phyloP scores from a whole-genome alignment of 2,329 filamentous ascomycete species.

The Sporothrix phasma region DNA sequence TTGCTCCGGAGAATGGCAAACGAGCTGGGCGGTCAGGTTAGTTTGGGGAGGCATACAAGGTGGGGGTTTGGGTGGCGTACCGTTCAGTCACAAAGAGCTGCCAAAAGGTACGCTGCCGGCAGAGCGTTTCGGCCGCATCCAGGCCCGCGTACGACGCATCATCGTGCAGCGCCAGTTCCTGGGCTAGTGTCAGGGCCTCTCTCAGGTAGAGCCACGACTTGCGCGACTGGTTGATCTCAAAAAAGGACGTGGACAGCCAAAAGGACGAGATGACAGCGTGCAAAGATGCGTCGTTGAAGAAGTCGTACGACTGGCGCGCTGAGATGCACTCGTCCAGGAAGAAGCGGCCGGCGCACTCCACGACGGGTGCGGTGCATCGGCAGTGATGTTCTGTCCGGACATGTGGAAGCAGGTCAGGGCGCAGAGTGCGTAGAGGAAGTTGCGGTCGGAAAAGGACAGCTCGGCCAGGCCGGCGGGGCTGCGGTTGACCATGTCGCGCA shows the following conservation, averaged over 20 bases:
- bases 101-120: conserved; percentile 50
- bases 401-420: conserved; percentile 43
- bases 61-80: conserved; percentile 24
- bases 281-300: conserved; percentile 44
- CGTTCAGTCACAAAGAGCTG: conserved; percentile 52
- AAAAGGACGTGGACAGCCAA: conserved; percentile 50
- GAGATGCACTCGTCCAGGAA: conserved; percentile 49
- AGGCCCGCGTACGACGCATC: conserved; percentile 43
- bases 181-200: conserved; percentile 50
- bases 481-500: conserved; percentile 39
- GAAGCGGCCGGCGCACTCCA: conserved; percentile 43
- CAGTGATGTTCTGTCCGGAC: conserved; percentile 34
- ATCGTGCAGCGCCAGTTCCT: conserved; percentile 49
- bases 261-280: conserved; percentile 52
- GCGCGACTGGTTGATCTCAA: conserved; percentile 50
- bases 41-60: not conserved
- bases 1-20: conserved; percentile 55
- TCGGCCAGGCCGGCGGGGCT: conserved; percentile 29
- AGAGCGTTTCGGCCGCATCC: conserved; percentile 41
- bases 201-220: conserved; percentile 54
- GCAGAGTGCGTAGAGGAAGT: conserved; percentile 46
- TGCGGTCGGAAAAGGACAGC: conserved; percentile 31
- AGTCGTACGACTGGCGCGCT: conserved; percentile 46
- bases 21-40: conserved; percentile 33
- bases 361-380: conserved; percentile 29